phyloP scores from a whole-genome alignment of 345 rosid genomes.

The Geranium rotundifolium region DNA sequence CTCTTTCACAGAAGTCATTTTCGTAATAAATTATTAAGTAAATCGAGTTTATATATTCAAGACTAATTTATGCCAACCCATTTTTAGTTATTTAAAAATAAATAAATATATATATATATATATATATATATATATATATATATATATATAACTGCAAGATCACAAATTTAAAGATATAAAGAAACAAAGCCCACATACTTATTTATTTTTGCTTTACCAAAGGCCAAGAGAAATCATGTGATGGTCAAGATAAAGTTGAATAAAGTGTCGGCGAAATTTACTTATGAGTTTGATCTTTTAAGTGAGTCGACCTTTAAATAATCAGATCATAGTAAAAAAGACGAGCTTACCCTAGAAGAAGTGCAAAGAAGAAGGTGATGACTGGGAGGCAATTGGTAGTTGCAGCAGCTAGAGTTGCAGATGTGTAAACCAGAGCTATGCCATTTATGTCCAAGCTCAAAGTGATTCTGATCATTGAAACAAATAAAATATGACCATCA shows the following conservation, averaged over 20 bases:
- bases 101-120: not conserved
- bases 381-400: constrained; percentile 75
- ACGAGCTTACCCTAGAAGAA: constrained; percentile 42
- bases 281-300: too few species aligned
- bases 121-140: not conserved
- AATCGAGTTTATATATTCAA: not conserved
- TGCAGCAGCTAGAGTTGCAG: constrained; percentile 84
- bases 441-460: constrained; percentile 55
- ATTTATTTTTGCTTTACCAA: too few species aligned
- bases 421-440: constrained; percentile 56
- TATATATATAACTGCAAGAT: not conserved
- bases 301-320: too few species aligned
- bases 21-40: not conserved
- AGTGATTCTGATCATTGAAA: constrained; percentile 35
- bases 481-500: not conserved
- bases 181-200: too few species aligned
- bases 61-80: not conserved
- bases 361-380: constrained; percentile 82
- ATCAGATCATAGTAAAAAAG: too few species aligned
- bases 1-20: too few species aligned
- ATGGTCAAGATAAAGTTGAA: too few species aligned
- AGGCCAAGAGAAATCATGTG: too few species aligned
- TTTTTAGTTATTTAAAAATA: not conserved
- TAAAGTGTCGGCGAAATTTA: too few species aligned
- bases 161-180: not conserved